phyloP scores from a whole-genome alignment of 2,329 filamentous ascomycete species.

The Curvularia sp. region DNA sequence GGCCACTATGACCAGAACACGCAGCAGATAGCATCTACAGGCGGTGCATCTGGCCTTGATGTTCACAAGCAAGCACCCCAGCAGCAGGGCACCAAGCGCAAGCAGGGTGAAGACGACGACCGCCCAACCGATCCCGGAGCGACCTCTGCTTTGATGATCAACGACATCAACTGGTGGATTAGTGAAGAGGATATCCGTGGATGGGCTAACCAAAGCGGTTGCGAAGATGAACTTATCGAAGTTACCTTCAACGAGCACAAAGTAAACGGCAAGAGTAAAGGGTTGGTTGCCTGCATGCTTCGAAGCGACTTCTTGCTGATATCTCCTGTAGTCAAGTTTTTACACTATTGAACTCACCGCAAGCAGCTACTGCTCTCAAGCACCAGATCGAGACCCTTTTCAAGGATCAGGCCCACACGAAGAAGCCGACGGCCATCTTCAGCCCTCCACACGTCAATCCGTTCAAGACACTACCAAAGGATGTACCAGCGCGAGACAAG shows the following conservation, averaged over 20 bases:
- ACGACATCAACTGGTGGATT: slow-evolving; percentile 95
- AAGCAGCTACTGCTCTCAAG: slow-evolving; percentile 86
- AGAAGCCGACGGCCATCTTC: slow-evolving; percentile 75
- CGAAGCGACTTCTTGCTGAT: slow-evolving; percentile 16
- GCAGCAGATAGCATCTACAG: slow-evolving; percentile 55
- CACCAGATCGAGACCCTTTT: slow-evolving; percentile 74
- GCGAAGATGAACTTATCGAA: slow-evolving; percentile 85
- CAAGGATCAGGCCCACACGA: slow-evolving; percentile 64
- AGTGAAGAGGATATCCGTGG: slow-evolving; percentile 88
- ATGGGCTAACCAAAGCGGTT: slow-evolving; percentile 80
- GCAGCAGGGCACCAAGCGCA: slow-evolving; percentile 68
- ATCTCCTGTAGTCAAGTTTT: slow-evolving; percentile 69
- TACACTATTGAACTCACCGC: slow-evolving; percentile 80
- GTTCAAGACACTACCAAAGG: slow-evolving; percentile 89
- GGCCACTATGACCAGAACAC: slow-evolving; percentile 40
- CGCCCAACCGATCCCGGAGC: slow-evolving; percentile 65
- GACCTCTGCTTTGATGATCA: slow-evolving; percentile 78
- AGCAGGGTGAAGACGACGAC: slow-evolving; percentile 62
- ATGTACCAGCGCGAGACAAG: slow-evolving; percentile 76
- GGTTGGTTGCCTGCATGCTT: slow-evolving; percentile 63
- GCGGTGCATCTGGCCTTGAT: slow-evolving; percentile 47
- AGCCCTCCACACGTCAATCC: slow-evolving; percentile 80
- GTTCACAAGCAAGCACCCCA: slow-evolving; percentile 54
- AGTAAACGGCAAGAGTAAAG: slow-evolving; percentile 98
- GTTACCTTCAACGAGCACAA: slow-evolving; percentile 98